Conservation (phyloP, 2,329 filamentous ascomycete species). For the Trichothecium roseum region DNA sequence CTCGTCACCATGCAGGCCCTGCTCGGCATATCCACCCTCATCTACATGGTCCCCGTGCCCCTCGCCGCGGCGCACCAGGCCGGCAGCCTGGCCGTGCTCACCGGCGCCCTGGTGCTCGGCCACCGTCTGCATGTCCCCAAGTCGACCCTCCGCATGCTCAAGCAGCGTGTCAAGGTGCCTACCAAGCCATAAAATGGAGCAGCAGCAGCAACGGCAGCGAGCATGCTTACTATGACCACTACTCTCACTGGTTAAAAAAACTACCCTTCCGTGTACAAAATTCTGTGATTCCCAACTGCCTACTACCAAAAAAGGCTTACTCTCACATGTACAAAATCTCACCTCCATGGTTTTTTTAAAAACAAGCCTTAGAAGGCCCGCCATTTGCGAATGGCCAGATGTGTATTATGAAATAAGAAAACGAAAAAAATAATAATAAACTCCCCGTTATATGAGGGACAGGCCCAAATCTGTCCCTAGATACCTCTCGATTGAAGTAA, state of each 20-base stretch:
- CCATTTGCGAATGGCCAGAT: background rate
- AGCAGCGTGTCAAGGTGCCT: conserved; percentile 33
- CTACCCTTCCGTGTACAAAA: too few relatives aligned
- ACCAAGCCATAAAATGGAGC: background rate
- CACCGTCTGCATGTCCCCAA: conserved; percentile 67
- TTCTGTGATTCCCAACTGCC: too few relatives aligned
- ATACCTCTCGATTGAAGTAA: background rate
- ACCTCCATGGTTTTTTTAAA: background rate
- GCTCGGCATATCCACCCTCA: conserved; percentile 80
- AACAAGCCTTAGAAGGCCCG: background rate
- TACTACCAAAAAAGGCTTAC: too few relatives aligned
- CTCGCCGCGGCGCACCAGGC: conserved; percentile 90
- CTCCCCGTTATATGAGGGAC: background rate
- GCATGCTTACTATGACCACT: too few relatives aligned
- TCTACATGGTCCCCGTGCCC: conserved; percentile 86
- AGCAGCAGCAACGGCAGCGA: background rate
- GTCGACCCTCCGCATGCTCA: conserved; percentile 49
- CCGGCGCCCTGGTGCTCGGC: conserved; percentile 69
- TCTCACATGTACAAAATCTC: conserved; percentile 6
- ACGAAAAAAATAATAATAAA: background rate
- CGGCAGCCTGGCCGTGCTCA: conserved; percentile 74
- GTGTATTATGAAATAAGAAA: background rate
- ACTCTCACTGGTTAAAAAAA: too few relatives aligned
- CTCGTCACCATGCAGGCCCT: conserved; percentile 72
- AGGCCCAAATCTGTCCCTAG: background rate